These are phyloP conservation scores for Eucalyptus decipiens DNA, from an alignment of 345 rosid species.

Conservation along the genomic window DNA sequence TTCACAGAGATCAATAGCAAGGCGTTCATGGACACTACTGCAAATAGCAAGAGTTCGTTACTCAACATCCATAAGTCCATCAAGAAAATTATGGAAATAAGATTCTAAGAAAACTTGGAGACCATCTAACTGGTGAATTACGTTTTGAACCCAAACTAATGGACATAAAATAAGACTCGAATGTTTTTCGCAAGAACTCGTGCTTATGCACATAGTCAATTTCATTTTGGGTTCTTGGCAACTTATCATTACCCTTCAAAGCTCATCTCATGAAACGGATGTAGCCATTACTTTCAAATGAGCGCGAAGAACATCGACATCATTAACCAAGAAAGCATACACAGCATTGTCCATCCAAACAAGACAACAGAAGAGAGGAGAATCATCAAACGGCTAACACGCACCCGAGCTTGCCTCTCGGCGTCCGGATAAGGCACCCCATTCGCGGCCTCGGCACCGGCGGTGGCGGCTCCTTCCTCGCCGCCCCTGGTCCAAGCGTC, in stretches of 20 bases:
- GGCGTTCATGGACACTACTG: neutral
- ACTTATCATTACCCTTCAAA: neutral
- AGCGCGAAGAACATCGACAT: neutral
- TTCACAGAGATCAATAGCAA: neutral
- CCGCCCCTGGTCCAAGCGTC: constrained; percentile 14
- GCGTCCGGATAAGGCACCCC: constrained; percentile 2
- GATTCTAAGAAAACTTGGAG: neutral
- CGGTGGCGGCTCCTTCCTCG: constrained; percentile 6
- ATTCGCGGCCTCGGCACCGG: neutral
- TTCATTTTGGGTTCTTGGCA: neutral
- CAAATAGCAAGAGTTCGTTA: neutral
- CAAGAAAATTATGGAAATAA: neutral
- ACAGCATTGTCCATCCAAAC: neutral
- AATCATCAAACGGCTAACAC: neutral
- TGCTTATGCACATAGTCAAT: neutral
- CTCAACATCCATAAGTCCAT: neutral
- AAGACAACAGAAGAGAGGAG: neutral
- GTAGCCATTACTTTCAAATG: neutral
- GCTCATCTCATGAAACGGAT: neutral
- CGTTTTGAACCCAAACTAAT: neutral
- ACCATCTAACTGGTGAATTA: neutral
- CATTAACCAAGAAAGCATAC: neutral
- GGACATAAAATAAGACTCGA: neutral
- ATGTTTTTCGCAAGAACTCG: neutral
- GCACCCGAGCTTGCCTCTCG: constrained; percentile 22